Evolutionary conservation across 2,329 filamentous ascomycete species (phyloP).

Genomic region (Phaeosphaeria sp.): DNA sequence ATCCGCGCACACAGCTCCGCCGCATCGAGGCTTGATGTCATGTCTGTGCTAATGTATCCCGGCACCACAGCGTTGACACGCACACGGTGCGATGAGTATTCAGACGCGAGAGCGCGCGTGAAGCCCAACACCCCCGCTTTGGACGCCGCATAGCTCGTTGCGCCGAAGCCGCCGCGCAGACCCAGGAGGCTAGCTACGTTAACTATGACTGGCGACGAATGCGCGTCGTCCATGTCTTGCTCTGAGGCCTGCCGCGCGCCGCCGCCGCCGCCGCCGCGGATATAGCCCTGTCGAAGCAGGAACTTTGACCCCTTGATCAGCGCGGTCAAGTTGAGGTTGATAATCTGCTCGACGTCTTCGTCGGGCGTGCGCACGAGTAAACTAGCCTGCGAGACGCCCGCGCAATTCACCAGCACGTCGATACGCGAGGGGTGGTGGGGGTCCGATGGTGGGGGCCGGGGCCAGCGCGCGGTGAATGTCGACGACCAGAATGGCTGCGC

Average conservation of each 20-base stretch:
- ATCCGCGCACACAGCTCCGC: conserved; percentile 58
- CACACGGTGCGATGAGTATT: conserved; percentile 67
- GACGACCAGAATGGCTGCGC: conserved; percentile 31
- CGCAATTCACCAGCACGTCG: conserved; percentile 76
- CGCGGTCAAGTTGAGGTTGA: conserved; percentile 74
- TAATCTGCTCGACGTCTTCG: conserved; percentile 60
- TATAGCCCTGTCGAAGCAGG: conserved; percentile 49
- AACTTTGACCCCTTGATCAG: conserved; percentile 68
- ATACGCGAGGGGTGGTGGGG: conserved; percentile 7
- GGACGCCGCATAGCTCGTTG: conserved; percentile 76
- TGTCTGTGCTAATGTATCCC: conserved; percentile 81
- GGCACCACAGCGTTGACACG: conserved; percentile 82
- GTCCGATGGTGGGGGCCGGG: neutral
- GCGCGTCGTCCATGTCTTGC: too few species aligned
- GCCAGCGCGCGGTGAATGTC: neutral
- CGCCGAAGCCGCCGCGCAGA: conserved; percentile 70
- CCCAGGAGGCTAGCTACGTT: conserved; percentile 82
- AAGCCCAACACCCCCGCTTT: conserved; percentile 81
- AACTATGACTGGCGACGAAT: conserved; percentile 66
- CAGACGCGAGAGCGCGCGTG: conserved; percentile 69
- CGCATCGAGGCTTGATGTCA: conserved; percentile 64
- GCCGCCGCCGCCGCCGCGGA: too few species aligned
- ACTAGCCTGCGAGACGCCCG: conserved; percentile 72
- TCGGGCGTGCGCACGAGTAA: conserved; percentile 65
- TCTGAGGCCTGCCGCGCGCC: too few species aligned